A percentile compares a stretch with the other conserved stretches of the same genome.
Conservation (phyloP, 2,329 filamentous ascomycete genomes). For the Tolypocladium paradoxum region DNA sequence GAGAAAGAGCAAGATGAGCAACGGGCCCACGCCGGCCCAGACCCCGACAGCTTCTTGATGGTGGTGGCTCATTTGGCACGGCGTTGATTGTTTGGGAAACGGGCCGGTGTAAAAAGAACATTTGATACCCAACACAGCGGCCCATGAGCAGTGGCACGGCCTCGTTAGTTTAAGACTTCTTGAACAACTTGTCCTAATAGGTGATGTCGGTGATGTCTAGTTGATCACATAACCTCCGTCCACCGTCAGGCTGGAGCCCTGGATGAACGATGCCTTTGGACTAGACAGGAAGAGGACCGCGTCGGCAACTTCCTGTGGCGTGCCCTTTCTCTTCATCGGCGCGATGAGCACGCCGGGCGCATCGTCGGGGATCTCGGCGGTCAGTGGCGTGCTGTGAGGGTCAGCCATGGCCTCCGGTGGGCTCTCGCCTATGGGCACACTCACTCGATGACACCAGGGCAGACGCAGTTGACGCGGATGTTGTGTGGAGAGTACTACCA, state of each 20-base stretch:
- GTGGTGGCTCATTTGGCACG: not conserved
- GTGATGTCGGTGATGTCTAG: not conserved
- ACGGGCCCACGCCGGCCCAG: slow-evolving; percentile 19
- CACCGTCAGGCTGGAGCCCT: slow-evolving; percentile 29
- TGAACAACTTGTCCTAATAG: not conserved
- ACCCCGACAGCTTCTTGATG: slow-evolving; percentile 13
- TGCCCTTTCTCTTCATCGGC: slow-evolving; percentile 28
- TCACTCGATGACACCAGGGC: slow-evolving; percentile 28
- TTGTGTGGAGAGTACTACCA: slow-evolving; percentile 30
- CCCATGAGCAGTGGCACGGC: not conserved
- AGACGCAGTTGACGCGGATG: slow-evolving; percentile 35
- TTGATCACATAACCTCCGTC: slow-evolving; percentile 33
- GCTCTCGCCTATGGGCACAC: slow-evolving; percentile 7
- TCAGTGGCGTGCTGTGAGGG: slow-evolving; percentile 28
- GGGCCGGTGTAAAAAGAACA: not conserved
- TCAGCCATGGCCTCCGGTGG: not conserved
- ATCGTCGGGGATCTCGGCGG: slow-evolving; percentile 23
- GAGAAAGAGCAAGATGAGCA: slow-evolving; percentile 36
- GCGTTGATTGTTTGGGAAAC: not conserved
- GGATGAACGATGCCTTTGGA: slow-evolving; percentile 26
- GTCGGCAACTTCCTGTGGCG: slow-evolving; percentile 34
- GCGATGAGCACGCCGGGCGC: slow-evolving; percentile 19
- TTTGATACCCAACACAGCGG: not conserved
- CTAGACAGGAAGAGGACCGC: slow-evolving; percentile 32
- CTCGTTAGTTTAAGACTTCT: not conserved